Conservation (phyloP, 176 grass and related monocot genomes). For the Zoysia pacifica region DNA sequence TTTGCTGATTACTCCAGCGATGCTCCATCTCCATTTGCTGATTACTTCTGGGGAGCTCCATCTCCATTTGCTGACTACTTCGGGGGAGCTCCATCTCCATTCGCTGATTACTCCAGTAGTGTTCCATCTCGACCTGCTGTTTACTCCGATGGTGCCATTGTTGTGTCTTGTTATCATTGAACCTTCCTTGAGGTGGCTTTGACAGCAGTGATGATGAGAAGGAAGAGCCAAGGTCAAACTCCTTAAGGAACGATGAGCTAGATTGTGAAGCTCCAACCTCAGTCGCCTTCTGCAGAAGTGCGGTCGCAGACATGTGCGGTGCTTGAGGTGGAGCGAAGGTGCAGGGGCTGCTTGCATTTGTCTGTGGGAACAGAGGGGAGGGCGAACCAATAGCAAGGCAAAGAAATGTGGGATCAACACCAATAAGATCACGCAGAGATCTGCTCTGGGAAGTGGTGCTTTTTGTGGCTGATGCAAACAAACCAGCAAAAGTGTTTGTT, state of each 20-base stretch:
- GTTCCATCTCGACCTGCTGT: conserved; percentile 45
- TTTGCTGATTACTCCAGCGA: conserved; percentile 31
- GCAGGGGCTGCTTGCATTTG: conserved; percentile 39
- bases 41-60: background rate
- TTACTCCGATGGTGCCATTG: conserved; percentile 38
- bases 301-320: conserved; percentile 56
- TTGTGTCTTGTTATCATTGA: background rate
- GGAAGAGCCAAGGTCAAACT: conserved; percentile 49
- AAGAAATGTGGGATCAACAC: conserved; percentile 65
- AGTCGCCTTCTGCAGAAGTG: conserved; percentile 61
- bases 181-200: conserved; percentile 34
- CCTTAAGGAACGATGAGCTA: conserved; percentile 53
- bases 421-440: conserved; percentile 59
- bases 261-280: conserved; percentile 52
- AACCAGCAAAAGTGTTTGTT: conserved; percentile 53
- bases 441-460: conserved; percentile 56
- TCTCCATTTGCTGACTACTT: conserved; percentile 36
- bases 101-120: conserved; percentile 29
- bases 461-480: conserved; percentile 55
- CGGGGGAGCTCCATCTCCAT: conserved; percentile 46
- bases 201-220: conserved; percentile 23
- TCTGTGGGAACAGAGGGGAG: conserved; percentile 43
- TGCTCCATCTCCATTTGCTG: conserved; percentile 40
- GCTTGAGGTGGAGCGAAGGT: conserved; percentile 48
- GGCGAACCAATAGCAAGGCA: conserved; percentile 58